phyloP scores from a whole-genome alignment of 2,329 filamentous ascomycete genomes.

The Byssothecium circinans region DNA sequence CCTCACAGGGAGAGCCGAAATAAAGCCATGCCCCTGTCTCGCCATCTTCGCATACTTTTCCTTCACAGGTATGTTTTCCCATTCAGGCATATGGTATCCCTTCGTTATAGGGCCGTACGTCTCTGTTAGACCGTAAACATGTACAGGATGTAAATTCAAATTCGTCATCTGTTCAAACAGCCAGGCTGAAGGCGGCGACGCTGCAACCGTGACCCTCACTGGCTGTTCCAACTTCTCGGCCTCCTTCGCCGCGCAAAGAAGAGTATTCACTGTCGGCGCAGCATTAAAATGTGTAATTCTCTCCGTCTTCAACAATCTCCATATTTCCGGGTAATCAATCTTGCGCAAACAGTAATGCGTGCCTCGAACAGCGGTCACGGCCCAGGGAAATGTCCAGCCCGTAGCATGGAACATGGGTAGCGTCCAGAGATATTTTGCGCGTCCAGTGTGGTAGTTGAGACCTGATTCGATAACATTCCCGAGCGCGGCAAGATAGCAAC shows the following conservation, averaged over 20 bases:
- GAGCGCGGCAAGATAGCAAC: conserved; percentile 80
- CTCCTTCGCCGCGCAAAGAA: conserved; percentile 79
- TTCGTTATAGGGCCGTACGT: conserved; percentile 97
- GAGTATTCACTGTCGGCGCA: conserved; percentile 92
- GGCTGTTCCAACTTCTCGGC: conserved; percentile 69
- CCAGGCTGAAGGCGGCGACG: conserved; percentile 83
- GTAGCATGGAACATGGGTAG: conserved; percentile 80
- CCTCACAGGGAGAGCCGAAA: conserved; percentile 77
- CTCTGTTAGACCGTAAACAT: conserved; percentile 86
- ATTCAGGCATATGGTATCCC: conserved; percentile 82
- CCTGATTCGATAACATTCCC: conserved; percentile 88
- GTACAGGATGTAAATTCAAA: conserved; percentile 85
- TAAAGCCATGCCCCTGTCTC: conserved; percentile 87
- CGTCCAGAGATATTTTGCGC: conserved; percentile 87
- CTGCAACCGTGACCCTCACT: conserved; percentile 88
- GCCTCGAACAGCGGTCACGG: conserved; percentile 88
- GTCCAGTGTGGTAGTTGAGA: conserved; percentile 68
- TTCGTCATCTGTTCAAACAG: conserved; percentile 90
- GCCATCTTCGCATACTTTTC: conserved; percentile 91
- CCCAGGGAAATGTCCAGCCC: conserved; percentile 87
- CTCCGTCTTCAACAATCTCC: conserved; percentile 83
- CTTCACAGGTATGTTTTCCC: conserved; percentile 71
- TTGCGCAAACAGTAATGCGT: conserved; percentile 94
- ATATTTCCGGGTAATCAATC: conserved; percentile 92
- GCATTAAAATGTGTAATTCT: conserved; percentile 93